Base-by-base conservation (phyloP, 2,329 filamentous ascomycete genomes). In the Calonectria hawksworthii region DNA sequence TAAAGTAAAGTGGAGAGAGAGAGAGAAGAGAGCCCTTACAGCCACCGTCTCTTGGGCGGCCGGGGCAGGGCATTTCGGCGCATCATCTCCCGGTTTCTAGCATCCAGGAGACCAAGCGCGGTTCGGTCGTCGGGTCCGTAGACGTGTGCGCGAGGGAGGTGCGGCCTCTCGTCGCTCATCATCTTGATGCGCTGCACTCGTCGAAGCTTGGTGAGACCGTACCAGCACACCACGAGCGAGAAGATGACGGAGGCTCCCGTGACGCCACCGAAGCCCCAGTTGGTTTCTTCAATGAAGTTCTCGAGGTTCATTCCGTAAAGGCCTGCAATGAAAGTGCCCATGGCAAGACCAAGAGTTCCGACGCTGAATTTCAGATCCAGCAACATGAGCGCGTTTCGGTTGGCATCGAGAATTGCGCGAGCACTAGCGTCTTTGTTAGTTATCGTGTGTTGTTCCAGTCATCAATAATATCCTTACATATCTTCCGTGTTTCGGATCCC, bases 241-340 rank as follows among this genome's bases (percentile, higher is more conserved):
- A 96, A 93, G 72, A 93, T 81, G 72, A 93, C 90, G 72, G 95
- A 98, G 75, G 91, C 88, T 23, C 87, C 89, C 3, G 94, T 95
- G 74, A 99, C 93, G 69, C 91, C 91, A 61, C 90, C 90, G 84
- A 99, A 99, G 14, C 96, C 97, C 85, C 95, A 91, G 85, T 95
- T 92, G 1, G 94, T 96, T 83, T 99, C 96, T 87, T 99, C 97
- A 80, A 99, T 95, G 85, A 98, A 99, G 86, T 99, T 99, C 84
- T 98, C 98, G 77, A 99, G 88, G 87, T 99, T 99, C 96, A 99
- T 99, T 80, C 97, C 97, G 89, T 99, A 99, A n/a, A 99, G 92
- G n/a, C 96, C 96, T 11, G 97, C 98, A 81, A 98, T 91, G 83
- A 99, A 98, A 65, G 97, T 98, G 70, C 97, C 97, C 83, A 96